These are phyloP conservation scores for Fusarium sublunatum DNA, from an alignment of 2,329 filamentous ascomycete genomes.

Conservation along the genomic window DNA sequence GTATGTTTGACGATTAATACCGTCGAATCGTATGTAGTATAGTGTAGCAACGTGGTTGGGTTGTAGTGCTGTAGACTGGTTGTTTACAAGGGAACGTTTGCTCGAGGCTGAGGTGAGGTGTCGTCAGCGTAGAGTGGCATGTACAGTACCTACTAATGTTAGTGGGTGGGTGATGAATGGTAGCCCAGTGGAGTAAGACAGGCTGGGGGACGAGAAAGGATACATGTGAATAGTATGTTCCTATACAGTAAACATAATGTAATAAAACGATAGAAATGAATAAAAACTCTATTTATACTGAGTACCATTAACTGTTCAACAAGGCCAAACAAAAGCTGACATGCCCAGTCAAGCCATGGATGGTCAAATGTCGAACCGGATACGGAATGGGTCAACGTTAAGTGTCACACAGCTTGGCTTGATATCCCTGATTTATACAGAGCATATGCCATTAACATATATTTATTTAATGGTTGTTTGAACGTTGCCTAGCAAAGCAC, in stretches of 20 bases:
- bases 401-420: neutral
- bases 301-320: too few species aligned
- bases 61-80: neutral
- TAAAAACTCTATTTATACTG: neutral
- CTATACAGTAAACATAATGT: too few species aligned
- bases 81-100: constrained; percentile 20
- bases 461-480: too few species aligned
- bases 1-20: neutral
- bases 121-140: constrained; percentile 37
- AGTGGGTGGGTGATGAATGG: too few species aligned
- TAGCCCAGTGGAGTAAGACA: constrained; percentile 15
- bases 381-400: neutral
- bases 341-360: neutral
- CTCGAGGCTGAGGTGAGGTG: constrained; percentile 29
- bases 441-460: too few species aligned
- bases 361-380: constrained; percentile 1
- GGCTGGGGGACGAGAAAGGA: neutral
- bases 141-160: constrained; percentile 9
- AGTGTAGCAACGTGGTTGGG: neutral
- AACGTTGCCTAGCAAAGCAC: too few species aligned
- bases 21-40: neutral
- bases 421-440: neutral
- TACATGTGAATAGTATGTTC: neutral
- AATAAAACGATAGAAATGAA: neutral
- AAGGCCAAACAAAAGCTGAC: too few species aligned